Conservation (phyloP, 441 rosid genomes). For the Pelargonium fulgidum region DNA sequence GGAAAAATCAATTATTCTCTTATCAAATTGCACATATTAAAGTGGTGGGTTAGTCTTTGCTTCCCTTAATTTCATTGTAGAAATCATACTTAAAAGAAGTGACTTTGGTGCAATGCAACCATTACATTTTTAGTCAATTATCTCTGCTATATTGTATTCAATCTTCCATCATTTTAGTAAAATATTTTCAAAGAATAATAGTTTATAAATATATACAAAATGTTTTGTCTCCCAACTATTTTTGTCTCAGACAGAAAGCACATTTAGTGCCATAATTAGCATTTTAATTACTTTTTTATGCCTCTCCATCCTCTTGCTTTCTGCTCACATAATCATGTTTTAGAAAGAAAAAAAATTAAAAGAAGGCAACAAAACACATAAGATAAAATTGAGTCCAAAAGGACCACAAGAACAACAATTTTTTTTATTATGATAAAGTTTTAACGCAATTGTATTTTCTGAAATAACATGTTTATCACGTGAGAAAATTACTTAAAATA, state of each 20-base stretch:
- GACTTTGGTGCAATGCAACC: conserved; percentile 7
- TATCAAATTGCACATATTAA: not conserved
- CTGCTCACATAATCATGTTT: not conserved
- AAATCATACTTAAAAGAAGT: not conserved
- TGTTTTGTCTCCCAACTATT: conserved; percentile 15
- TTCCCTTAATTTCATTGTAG: not conserved
- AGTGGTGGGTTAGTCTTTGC: not conserved
- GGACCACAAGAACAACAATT: too few relatives aligned
- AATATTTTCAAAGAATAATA: not conserved
- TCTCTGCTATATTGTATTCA: conserved; percentile 11
- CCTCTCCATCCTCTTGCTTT: too few relatives aligned
- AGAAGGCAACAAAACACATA: too few relatives aligned
- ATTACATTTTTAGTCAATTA: conserved; percentile 1
- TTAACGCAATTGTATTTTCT: too few relatives aligned
- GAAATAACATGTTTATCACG: too few relatives aligned
- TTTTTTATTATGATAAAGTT: too few relatives aligned
- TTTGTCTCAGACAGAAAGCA: conserved; percentile 14
- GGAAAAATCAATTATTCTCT: not conserved
- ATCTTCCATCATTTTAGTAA: conserved; percentile 20
- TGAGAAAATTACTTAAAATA: too few relatives aligned
- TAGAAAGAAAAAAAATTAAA: too few relatives aligned
- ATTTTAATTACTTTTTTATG: too few relatives aligned
- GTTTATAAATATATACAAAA: not conserved
- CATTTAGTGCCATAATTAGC: conserved; percentile 2
- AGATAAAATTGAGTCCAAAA: too few relatives aligned